Evolutionary conservation across 2,329 filamentous ascomycete genomes (phyloP).

Genomic region (Gremmenia infestans): DNA sequence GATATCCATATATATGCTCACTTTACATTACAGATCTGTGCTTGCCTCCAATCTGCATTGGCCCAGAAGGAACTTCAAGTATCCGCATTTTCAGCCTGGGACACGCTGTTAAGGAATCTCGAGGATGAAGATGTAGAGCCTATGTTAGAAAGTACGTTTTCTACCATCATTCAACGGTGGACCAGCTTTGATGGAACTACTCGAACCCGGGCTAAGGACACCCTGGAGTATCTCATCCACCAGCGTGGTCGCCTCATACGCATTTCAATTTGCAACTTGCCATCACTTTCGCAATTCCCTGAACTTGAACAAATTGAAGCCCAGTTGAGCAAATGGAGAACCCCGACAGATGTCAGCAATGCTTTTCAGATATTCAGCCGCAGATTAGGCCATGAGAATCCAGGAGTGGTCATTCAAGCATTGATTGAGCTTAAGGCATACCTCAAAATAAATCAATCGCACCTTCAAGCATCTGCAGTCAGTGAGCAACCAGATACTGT

Average conservation of each 20-base stretch:
- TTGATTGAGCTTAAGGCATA: constrained; percentile 72
- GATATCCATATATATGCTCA: constrained; percentile 36
- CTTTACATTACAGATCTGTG: constrained; percentile 61
- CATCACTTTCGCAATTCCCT: constrained; percentile 68
- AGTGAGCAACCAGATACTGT: constrained; percentile 79
- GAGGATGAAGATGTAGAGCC: constrained; percentile 73
- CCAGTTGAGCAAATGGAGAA: constrained; percentile 60
- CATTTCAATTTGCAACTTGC: constrained; percentile 68
- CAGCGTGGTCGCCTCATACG: constrained; percentile 45
- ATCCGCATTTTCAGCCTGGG: constrained; percentile 79
- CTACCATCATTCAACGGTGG: constrained; percentile 83
- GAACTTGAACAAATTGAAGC: constrained; percentile 63
- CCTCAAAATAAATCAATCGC: constrained; percentile 66
- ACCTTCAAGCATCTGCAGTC: constrained; percentile 72
- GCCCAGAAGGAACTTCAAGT: constrained; percentile 69
- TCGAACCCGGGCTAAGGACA: constrained; percentile 52
- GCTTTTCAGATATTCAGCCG: constrained; percentile 66
- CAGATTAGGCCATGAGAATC: constrained; percentile 77
- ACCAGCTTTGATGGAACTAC: constrained; percentile 55
- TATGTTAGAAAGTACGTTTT: constrained; percentile 84
- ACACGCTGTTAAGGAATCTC: constrained; percentile 67
- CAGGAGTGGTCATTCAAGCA: constrained; percentile 77
- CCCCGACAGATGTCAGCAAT: constrained; percentile 59
- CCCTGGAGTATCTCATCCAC: constrained; percentile 48
- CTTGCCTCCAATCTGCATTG: constrained; percentile 84